phyloP scores from a whole-genome alignment of 345 rosid species.

The Sonneratia caseolaris region DNA sequence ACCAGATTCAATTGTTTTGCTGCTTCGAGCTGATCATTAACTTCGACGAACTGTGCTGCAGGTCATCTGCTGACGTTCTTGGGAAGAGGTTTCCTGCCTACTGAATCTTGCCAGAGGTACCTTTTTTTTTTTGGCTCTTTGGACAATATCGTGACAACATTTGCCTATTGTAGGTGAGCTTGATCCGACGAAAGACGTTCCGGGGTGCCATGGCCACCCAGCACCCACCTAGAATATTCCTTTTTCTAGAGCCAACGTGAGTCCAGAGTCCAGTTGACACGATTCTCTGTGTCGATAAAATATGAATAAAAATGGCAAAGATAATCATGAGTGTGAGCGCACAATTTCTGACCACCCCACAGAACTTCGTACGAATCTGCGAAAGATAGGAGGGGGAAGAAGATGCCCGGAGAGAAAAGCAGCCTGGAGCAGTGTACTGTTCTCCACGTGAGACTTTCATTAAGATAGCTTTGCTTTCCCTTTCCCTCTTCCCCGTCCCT shows the following conservation, averaged over 20 bases:
- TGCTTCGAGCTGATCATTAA: too few relatives aligned
- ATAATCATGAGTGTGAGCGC: background rate
- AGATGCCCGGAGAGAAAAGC: conserved; percentile 7
- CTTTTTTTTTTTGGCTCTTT: too few relatives aligned
- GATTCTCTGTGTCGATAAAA: background rate
- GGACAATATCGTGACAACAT: background rate
- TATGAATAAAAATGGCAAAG: background rate
- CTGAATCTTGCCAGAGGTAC: background rate
- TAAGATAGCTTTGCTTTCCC: too few relatives aligned
- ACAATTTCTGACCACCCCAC: background rate
- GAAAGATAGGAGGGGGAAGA: background rate
- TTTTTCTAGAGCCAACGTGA: background rate
- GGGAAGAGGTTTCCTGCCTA: background rate
- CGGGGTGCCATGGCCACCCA: too few relatives aligned
- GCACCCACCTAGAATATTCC: too few relatives aligned
- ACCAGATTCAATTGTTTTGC: background rate
- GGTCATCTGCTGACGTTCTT: background rate
- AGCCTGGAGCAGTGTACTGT: background rate
- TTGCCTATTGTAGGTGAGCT: background rate
- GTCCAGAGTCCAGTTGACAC: background rate
- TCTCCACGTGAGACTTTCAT: background rate
- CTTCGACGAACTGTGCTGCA: too few relatives aligned
- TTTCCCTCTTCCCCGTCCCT: too few relatives aligned
- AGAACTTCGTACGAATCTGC: background rate
- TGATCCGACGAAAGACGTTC: background rate